These are phyloP conservation scores for Pythium brachiatum DNA, from an alignment of 352 stramenopile species.

Conservation along the genomic window DNA sequence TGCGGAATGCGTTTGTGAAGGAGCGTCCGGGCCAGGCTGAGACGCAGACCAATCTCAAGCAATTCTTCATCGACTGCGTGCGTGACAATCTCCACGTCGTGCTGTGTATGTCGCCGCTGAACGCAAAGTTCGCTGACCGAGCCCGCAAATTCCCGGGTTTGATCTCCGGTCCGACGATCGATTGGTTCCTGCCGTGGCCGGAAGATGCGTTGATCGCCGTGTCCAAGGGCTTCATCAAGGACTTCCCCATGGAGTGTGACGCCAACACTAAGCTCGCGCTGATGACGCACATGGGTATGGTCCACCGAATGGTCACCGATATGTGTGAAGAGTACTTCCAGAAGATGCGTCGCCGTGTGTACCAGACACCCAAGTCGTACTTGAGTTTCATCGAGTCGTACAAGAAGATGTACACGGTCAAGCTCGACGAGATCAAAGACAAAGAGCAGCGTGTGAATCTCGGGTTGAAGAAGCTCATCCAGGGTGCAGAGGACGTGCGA, in stretches of 20 bases:
- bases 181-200: conserved; percentile 99
- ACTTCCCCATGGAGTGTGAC: conserved; percentile 95
- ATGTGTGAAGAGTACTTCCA: conserved; percentile 98
- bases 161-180: conserved; percentile 97
- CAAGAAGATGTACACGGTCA: conserved; percentile 96
- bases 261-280: conserved; percentile 81
- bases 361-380: conserved; percentile 99
- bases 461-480: conserved; percentile 96
- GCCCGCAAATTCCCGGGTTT: conserved; percentile 97
- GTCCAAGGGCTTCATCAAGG: conserved; percentile 95
- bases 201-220: conserved; percentile 97
- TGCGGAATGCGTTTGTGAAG: conserved; percentile 94
- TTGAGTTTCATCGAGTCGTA: conserved; percentile 98
- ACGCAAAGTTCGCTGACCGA: conserved; percentile 96
- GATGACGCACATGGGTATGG: conserved; percentile 98
- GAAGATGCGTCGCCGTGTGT: conserved; percentile 96
- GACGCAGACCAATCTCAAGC: conserved; percentile 95
- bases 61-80: conserved; percentile 98
- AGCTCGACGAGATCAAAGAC: conserved; percentile 93
- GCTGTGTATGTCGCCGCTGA: conserved; percentile 99
- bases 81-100: conserved; percentile 98
- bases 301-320: conserved; percentile 96
- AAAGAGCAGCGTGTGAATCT: conserved; percentile 97
- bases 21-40: conserved; percentile 94
- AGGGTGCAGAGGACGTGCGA: conserved; percentile 96